Evolutionary conservation across 2,329 filamentous ascomycete species (phyloP).

Genomic region (Diplodia scrobiculata): DNA sequence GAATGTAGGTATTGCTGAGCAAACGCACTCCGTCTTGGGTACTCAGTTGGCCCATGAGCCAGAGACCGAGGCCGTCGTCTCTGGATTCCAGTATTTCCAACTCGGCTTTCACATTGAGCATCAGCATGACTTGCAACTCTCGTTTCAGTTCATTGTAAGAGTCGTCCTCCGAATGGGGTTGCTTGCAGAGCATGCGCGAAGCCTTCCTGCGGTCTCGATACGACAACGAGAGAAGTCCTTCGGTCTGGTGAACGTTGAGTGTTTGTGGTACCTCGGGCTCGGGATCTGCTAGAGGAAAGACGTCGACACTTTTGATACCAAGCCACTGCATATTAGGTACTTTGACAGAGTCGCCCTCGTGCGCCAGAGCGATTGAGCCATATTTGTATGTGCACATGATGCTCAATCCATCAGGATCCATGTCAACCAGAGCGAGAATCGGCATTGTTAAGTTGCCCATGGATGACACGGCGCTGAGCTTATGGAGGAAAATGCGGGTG

Average conservation of each 20-base stretch:
- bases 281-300: constrained; percentile 29
- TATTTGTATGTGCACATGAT: constrained; percentile 75
- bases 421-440: constrained; percentile 69
- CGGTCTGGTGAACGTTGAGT: constrained; percentile 37
- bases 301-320: constrained; percentile 53
- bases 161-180: constrained; percentile 41
- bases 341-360: constrained; percentile 57
- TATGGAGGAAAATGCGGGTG: constrained; percentile 65
- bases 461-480: constrained; percentile 41
- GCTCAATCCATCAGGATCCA: constrained; percentile 72
- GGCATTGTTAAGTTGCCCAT: constrained; percentile 43
- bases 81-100: constrained; percentile 67
- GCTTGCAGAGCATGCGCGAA: constrained; percentile 50
- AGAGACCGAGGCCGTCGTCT: constrained; percentile 39
- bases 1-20: neutral
- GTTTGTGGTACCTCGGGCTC: neutral
- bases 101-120: constrained; percentile 74
- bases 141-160: constrained; percentile 49
- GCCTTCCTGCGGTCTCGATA: constrained; percentile 62
- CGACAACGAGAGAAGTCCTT: constrained; percentile 56
- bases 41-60: constrained; percentile 30
- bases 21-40: neutral
- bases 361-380: constrained; percentile 64
- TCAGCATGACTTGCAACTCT: constrained; percentile 72
- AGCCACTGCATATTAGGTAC: constrained; percentile 64